Conservation (phyloP, 768 basidiomycete genomes). For the Amanita brunnescens region DNA sequence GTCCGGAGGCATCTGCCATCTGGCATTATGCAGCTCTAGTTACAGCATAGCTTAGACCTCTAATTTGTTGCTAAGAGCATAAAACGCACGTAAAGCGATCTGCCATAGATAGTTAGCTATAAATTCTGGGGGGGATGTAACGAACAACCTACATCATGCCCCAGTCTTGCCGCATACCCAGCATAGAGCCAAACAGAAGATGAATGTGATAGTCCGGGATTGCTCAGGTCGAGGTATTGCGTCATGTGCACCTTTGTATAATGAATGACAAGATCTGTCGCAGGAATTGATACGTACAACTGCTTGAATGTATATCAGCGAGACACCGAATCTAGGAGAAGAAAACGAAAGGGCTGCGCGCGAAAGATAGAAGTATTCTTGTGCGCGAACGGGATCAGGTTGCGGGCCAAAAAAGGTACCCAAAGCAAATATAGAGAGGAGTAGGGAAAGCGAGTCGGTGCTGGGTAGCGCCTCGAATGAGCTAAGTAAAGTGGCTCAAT, state of each 20-base stretch:
- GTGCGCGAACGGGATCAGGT: slow-evolving; percentile 42
- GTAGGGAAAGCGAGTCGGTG: slow-evolving; percentile 46
- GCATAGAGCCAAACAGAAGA: slow-evolving; percentile 46
- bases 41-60: neutral
- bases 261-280: neutral
- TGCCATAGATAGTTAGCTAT: slow-evolving; percentile 10
- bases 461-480: neutral
- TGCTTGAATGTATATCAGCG: slow-evolving; percentile 44
- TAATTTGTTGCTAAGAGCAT: neutral
- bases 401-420: slow-evolving; percentile 49
- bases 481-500: neutral
- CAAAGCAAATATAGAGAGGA: slow-evolving; percentile 61
- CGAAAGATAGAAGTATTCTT: slow-evolving; percentile 56
- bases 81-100: slow-evolving; percentile 45
- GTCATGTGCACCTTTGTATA: slow-evolving; percentile 29
- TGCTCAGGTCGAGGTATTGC: slow-evolving; percentile 49
- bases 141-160: slow-evolving; percentile 42
- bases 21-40: slow-evolving; percentile 48
- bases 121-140: neutral
- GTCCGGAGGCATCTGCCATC: slow-evolving; percentile 48
- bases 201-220: slow-evolving; percentile 30
- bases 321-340: slow-evolving; percentile 40
- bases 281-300: slow-evolving; percentile 32
- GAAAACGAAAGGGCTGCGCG: slow-evolving; percentile 42
- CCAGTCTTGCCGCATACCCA: slow-evolving; percentile 52